Base-by-base conservation (phyloP, 1,284 basidiomycete species). In the Agaricales sp. region DNA sequence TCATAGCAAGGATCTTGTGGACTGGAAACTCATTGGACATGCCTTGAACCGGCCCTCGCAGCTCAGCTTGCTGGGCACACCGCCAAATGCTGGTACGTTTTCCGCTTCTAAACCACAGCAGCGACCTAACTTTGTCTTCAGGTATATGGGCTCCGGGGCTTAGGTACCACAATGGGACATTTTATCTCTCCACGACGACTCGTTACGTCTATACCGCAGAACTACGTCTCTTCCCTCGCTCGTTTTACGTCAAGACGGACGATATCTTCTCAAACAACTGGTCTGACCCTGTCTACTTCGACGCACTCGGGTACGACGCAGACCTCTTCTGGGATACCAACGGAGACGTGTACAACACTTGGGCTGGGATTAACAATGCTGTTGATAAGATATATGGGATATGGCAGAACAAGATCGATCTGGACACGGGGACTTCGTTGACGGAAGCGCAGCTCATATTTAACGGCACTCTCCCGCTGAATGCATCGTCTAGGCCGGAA, bases 271-370 rank as follows among this genome's bases (percentile, higher is more conserved):
- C 67, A 0, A 63, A 66, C 45, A 53, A 60, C n/a, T 72, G 70
- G 70, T 71, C 68, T 49, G 68, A 70, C 51, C 70, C 69, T 2
- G 52, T 69, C 4, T 70, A 70, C 51, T 69, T 71, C 50, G 63
- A 68, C 43, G 60, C 62, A 37, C 55, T 68, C 30, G 70, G 69
- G 3, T 72, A 71, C 50, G 69, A 72, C 48, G 57, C 63, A 2
- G 68, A 68, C 51, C 51, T 70, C 12, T 72, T 70, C 55, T 70
- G 68, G 66, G 67, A 68, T 47, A 56, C 54, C 11, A 63, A 64
- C 46, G 67, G 64, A 12, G 65, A 67, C 51, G 66, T 67, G 2
- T 68, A 66, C 50, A 53, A 47, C 23, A 68, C 66, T 4, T 68
- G 67, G 66, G 59, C 57, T 13, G 65, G 66, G 1, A 68, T 63